Evolutionary conservation across 2,329 filamentous ascomycete species (phyloP), one percentile per base, ranked within the genome.

Genomic region (Monosporascus sp.): DNA sequence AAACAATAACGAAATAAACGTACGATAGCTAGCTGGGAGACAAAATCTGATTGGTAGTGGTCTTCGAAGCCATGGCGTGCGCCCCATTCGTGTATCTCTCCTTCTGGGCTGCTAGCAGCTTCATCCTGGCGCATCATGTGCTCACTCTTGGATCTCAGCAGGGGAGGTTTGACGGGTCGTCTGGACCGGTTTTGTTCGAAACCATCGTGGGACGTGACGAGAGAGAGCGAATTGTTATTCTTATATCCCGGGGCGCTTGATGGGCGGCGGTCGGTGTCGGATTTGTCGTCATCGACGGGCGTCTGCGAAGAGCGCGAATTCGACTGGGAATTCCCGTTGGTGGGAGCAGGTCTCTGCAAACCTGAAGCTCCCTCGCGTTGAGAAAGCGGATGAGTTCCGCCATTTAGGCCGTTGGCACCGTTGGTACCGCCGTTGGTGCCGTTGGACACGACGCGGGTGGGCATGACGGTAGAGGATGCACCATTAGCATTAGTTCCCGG

Each of bases 1-100:
- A 42, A 20, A 20, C 39, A 20, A 42, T 42, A 20, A 54, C 47
- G 47, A 18, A 56, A 52, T 46, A 48, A 60, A 79, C 85, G 74
- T 74, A 91, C 88, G 67, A 87, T 91, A 50, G 88, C 90, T 58
- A 96, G 78, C 60, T 91, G 82, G 53, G 88, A 88, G 62, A 95
- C 88, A 64, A 95, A 92, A 66, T 96, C 89, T 5, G 89, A 95
- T 66, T 90, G 88, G 68, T 96, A 91, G 70, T 96, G 90, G 61
- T 92, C 88, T 66, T 96, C 90, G 75, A 94, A 97, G 47, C 92
- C 92, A 73, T 97, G 92, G 48, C 92, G 83, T 69, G 79, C 79
- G 7, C 81, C 80, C 77, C 78, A 81, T 59, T 78, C 75, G 44
- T 72, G 70, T 34, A 76, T 68, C 42, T 78, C 76, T 3, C 78